These are phyloP conservation scores for Cladophialophora immunda DNA, from an alignment of 2,329 filamentous ascomycete genomes.

Conservation along the genomic window DNA sequence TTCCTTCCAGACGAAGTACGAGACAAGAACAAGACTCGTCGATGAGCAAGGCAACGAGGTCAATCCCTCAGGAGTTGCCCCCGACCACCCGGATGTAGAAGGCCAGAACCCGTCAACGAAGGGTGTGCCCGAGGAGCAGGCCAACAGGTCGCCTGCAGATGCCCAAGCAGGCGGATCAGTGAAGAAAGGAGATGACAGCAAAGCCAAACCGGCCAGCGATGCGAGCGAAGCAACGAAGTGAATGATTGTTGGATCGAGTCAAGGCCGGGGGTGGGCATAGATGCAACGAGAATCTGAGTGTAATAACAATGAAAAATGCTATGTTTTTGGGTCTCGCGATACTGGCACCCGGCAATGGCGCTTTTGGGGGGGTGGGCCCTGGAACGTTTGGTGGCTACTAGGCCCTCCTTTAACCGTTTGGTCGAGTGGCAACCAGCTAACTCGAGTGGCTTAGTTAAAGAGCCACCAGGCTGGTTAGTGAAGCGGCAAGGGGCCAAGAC, in stretches of 20 bases:
- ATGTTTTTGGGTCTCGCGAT: neutral
- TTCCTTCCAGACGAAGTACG: constrained; percentile 93
- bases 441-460: neutral
- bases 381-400: neutral
- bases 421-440: neutral
- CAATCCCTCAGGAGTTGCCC: constrained; percentile 53
- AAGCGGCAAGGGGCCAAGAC: neutral
- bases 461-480: neutral
- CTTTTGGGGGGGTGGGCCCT: no score
- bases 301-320: constrained; percentile 19
- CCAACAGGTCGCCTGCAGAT: constrained; percentile 44
- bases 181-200: constrained; percentile 46
- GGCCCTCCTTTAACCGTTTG: constrained; percentile 2
- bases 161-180: constrained; percentile 48
- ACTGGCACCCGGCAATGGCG: no score
- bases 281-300: constrained; percentile 23
- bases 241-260: constrained; percentile 19
- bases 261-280: neutral
- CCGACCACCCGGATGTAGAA: constrained; percentile 65
- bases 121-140: constrained; percentile 49
- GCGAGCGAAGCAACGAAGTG: constrained; percentile 56
- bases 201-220: constrained; percentile 58
- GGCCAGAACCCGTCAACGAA: constrained; percentile 66
- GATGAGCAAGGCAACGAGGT: constrained; percentile 83
- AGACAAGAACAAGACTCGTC: constrained; percentile 88